Percentiles rank a stretch among this genome's conserved stretches.
Conservation (phyloP, 2,329 filamentous ascomycete species). For the Penicillium sp. region DNA sequence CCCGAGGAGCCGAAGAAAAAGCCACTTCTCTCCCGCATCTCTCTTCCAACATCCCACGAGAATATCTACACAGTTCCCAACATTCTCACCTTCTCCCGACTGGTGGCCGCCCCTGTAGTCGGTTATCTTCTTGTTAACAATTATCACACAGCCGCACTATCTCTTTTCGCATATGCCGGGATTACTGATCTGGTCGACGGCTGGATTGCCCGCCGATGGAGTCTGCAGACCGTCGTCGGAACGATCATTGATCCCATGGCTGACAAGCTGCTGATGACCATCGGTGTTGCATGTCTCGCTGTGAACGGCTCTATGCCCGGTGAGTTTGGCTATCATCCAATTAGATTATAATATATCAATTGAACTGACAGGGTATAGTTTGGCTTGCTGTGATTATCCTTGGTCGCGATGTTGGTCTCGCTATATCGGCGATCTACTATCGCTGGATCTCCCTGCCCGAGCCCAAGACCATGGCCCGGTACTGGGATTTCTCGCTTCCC, state of each 20-base stretch:
- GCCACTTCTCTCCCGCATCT: constrained; percentile 35
- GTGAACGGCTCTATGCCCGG: constrained; percentile 78
- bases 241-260: constrained; percentile 96
- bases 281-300: constrained; percentile 81
- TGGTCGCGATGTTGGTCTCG: constrained; percentile 81
- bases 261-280: constrained; percentile 94
- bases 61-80: constrained; percentile 98
- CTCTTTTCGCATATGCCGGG: constrained; percentile 88
- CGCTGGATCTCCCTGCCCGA: constrained; percentile 91
- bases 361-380: constrained; percentile 49
- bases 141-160: constrained; percentile 74
- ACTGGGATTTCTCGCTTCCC: constrained; percentile 95
- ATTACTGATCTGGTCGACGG: constrained; percentile 91
- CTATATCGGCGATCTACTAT: constrained; percentile 87
- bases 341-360: no score
- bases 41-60: constrained; percentile 59
- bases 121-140: constrained; percentile 88
- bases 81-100: constrained; percentile 81
- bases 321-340: constrained; percentile 42
- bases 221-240: constrained; percentile 88
- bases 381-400: constrained; percentile 91
- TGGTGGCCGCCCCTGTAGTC: constrained; percentile 78
- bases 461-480: constrained; percentile 86
- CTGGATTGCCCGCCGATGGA: constrained; percentile 86
- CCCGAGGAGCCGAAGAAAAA: constrained; percentile 27